Base-by-base conservation (phyloP, 2,329 filamentous ascomycete genomes). In the Elsinoe fawcettii region DNA sequence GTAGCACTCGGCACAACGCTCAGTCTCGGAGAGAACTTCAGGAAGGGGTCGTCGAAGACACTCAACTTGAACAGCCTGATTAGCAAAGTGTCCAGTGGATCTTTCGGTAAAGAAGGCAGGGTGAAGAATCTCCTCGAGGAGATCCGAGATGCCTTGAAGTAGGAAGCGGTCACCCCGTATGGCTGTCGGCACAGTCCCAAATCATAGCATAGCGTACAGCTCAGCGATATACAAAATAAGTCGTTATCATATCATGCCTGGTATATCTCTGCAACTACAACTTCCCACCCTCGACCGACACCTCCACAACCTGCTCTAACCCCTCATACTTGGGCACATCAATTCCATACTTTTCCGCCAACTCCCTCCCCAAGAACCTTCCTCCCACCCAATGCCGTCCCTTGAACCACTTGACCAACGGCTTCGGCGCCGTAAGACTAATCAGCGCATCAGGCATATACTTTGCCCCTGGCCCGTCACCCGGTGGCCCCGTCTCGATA, bases 371-470 rank as follows among this genome's bases (percentile, higher is more conserved):
- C 66, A 99, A 79, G 67, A 99, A 99, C 59, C 88, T 87, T 56
- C 93, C 93, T 6, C 93, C 93, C 57, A 99, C 72, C 67, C 97
- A 99, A 75, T 99, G 93, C 47, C 88, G 82, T 1, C 92, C 93
- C 61, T 77, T 83, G 71, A 96, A 99, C 69, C 84, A 83, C 70
- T 85, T 87, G 5, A 90, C 87, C 60, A 96, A 75, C 5, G 92
- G 92, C 74, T 99, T 99, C 2, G 93, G 90, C 8, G 93, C 93
- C 49, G 92, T 96, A 67, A 99, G 75, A 69, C 89, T 95, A 63
- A 99, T 84, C 58, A 99, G 75, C 18, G 85, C 84, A 32, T 80
- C 77, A 62, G 93, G 93, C 74, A 88, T 84, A 67, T 95, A 97
- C 3, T 78, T 83, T 65, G 85, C 86, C 0, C 90, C 92, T 0